These are phyloP conservation scores for Pelargonium cotyledonis DNA, from an alignment of 441 rosid genomes.

Conservation along the genomic window DNA sequence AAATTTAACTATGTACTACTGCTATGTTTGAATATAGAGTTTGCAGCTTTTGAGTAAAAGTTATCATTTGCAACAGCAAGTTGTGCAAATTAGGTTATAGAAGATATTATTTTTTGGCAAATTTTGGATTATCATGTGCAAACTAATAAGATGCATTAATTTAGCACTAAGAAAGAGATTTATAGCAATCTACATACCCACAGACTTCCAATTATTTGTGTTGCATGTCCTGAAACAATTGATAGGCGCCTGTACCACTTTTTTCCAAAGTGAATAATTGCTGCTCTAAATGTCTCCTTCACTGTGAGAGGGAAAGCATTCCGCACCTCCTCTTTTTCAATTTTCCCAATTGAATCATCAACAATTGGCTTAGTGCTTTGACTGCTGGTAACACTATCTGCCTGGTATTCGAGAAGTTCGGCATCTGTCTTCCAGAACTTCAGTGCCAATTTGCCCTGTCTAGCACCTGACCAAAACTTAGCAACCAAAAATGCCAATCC, in stretches of 20 bases:
- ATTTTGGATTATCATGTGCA: not conserved
- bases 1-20: no score
- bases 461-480: constrained; percentile 46
- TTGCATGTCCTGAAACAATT: constrained; percentile 47
- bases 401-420: constrained; percentile 38
- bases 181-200: constrained; percentile 58
- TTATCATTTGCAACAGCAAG: not conserved
- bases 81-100: not conserved
- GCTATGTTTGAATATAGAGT: no score
- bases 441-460: constrained; percentile 38
- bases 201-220: constrained; percentile 44
- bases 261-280: constrained; percentile 51
- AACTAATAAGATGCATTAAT: not conserved
- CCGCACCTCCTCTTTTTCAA: constrained; percentile 47
- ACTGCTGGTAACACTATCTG: constrained; percentile 40
- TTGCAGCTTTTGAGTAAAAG: not conserved
- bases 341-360: constrained; percentile 39
- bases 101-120: not conserved
- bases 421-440: constrained; percentile 47
- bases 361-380: constrained; percentile 32
- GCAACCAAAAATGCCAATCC: constrained; percentile 36
- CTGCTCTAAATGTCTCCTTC: constrained; percentile 75
- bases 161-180: not conserved
- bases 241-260: constrained; percentile 74
- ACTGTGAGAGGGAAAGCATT: constrained; percentile 53